Percentiles rank a stretch among this genome's conserved stretches.
phyloP scores from a whole-genome alignment of 352 stramenopile genomes.

The Nothophytophthora sp. region DNA sequence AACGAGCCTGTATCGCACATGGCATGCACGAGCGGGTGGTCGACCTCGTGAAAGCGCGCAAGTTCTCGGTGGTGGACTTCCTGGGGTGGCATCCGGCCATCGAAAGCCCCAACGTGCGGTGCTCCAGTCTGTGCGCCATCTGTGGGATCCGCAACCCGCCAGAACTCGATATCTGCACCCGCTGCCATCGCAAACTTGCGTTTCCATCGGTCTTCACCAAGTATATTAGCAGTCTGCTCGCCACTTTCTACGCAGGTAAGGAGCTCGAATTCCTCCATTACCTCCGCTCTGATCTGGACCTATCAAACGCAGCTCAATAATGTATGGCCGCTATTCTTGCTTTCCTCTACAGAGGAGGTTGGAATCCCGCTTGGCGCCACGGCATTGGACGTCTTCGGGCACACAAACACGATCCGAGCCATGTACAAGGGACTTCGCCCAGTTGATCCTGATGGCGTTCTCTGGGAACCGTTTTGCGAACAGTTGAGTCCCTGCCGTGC shows the following conservation, averaged over 20 bases:
- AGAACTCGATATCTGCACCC: constrained; percentile 51
- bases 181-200: constrained; percentile 58
- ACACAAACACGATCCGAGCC: constrained; percentile 62
- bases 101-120: constrained; percentile 69
- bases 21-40: constrained; percentile 51
- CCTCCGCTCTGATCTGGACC: background rate
- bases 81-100: constrained; percentile 82
- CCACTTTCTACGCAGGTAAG: constrained; percentile 77
- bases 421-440: constrained; percentile 77
- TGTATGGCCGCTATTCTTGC: background rate
- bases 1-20: constrained; percentile 65
- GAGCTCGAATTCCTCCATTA: background rate
- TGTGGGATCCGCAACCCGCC: constrained; percentile 77
- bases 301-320: too few species aligned
- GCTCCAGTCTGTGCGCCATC: constrained; percentile 69
- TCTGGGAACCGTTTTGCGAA: constrained; percentile 66
- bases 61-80: constrained; percentile 72
- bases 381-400: constrained; percentile 71
- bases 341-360: constrained; percentile 53
- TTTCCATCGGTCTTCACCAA: constrained; percentile 82
- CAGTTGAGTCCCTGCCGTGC: constrained; percentile 44
- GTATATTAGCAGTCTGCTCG: constrained; percentile 71
- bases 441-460: constrained; percentile 59
- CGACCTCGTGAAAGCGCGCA: constrained; percentile 55
- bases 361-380: constrained; percentile 70